These are phyloP conservation scores for Agrocybe pediades DNA, from an alignment of 768 basidiomycete species.

Conservation along the genomic window DNA sequence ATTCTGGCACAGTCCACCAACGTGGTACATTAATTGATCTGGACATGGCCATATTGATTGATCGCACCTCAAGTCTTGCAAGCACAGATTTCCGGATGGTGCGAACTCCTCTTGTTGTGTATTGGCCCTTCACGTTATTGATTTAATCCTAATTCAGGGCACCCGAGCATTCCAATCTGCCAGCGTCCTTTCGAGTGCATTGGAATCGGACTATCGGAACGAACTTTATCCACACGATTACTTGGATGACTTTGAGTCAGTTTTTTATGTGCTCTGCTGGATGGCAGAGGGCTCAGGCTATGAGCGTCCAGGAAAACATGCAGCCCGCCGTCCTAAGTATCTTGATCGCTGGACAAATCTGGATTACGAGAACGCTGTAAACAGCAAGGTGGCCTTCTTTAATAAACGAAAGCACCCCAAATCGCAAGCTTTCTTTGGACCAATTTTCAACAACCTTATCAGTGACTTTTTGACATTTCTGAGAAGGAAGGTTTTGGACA, in stretches of 20 bases:
- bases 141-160: conserved; percentile 2
- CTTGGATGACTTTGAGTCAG: conserved; percentile 8
- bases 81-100: conserved; percentile 9
- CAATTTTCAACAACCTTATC: no score
- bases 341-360: not conserved
- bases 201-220: not conserved
- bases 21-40: conserved; percentile 14
- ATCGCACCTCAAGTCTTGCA: not conserved
- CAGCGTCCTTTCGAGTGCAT: conserved; percentile 2
- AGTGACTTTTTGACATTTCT: no score
- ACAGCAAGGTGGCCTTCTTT: no score
- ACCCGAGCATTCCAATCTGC: conserved; percentile 15
- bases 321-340: no score
- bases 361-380: no score
- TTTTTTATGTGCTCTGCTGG: conserved; percentile 6
- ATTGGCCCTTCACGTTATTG: not conserved
- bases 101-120: not conserved
- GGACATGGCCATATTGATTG: conserved; percentile 13
- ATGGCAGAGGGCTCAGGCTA: conserved; percentile 1
- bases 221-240: not conserved
- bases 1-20: not conserved
- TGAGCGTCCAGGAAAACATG: not conserved
- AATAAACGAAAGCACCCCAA: no score
- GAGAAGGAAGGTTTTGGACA: not conserved
- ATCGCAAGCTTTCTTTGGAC: no score